Conservation (phyloP, 441 rosid genomes). For the Omphalea diandra region DNA sequence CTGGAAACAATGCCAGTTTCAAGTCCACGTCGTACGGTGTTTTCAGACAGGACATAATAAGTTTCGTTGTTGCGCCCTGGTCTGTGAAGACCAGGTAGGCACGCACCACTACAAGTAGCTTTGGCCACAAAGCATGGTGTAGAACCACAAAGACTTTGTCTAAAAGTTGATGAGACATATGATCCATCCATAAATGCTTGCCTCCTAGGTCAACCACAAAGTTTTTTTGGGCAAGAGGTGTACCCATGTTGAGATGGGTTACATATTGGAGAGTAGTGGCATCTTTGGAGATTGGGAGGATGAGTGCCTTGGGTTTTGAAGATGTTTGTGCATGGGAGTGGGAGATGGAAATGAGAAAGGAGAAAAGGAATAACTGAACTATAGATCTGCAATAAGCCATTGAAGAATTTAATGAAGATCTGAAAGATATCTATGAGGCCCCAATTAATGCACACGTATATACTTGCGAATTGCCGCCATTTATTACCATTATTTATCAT, state of each 20-base stretch:
- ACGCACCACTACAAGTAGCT: not conserved
- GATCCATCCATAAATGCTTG: slow-evolving; percentile 18
- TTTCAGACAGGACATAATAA: slow-evolving; percentile 35
- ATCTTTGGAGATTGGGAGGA: slow-evolving; percentile 16
- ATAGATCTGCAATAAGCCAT: slow-evolving; percentile 16
- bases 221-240: not conserved
- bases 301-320: slow-evolving; percentile 14
- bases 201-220: slow-evolving; percentile 16
- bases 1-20: slow-evolving; percentile 29
- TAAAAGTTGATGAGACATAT: slow-evolving; percentile 21
- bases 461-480: too few species aligned
- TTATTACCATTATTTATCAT: too few species aligned
- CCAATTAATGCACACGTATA: too few species aligned
- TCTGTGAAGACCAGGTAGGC: slow-evolving; percentile 15
- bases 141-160: slow-evolving; percentile 11
- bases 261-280: slow-evolving; percentile 15
- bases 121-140: slow-evolving; percentile 16
- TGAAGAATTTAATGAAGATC: too few species aligned
- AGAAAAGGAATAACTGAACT: not conserved
- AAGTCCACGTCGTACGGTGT: slow-evolving; percentile 34
- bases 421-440: too few species aligned
- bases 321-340: slow-evolving; percentile 1
- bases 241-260: slow-evolving; percentile 12
- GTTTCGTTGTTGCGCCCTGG: slow-evolving; percentile 65
- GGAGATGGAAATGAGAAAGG: not conserved